Base-by-base conservation (phyloP, 164 flowering plant species). In the Macadamia integrifolia region DNA sequence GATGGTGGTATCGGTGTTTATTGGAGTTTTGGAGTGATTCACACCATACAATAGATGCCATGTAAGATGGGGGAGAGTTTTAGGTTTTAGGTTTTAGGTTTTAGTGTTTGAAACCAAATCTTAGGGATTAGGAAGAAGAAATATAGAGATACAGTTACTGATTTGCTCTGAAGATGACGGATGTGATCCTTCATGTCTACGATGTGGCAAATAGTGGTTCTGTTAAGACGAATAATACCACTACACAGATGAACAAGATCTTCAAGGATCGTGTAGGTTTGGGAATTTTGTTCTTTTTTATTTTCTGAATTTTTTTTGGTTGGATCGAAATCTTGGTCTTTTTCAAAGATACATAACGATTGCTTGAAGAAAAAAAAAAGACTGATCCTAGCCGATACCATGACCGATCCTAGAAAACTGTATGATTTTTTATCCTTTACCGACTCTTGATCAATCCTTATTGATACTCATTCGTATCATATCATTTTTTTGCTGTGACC, bases 261-360 rank as follows among this genome's bases (percentile, higher is more conserved):
- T 94, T 94, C 87, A 94, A 94, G 76, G 99, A 94, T 72, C 92
- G 92, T 17, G 89, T 94, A n/a, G 97, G 99, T 43, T 75, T 94
- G 28, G 99, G 99, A 15, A 97, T 23, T 30, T 58, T 52, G 35
- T 59, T 55, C 9, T 61, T 13, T 1, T 9, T 50, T 50, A 50
- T 9, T 50, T 50, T 50, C 13, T 50, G 55, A 15, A 3, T n/a
- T n/a, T n/a, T n/a, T n/a, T n/a, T n/a, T 15, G 55, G 55, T 50
- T 50, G 55, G 55, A 9, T 50, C 10, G 15, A 50, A 50, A 9
- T 50, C 50, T 50, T 9, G 55, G 46, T 13, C 55, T 9, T 50
- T n/a, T n/a, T n/a, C n/a, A n/a, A n/a, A n/a, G n/a, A n/a, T n/a
- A n/a, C n/a, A n/a, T n/a, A n/a, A n/a, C n/a, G n/a, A 50, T 50